These are phyloP conservation scores for Parascedosporium putredinis DNA, from an alignment of 2,329 filamentous ascomycete species.

Conservation along the genomic window DNA sequence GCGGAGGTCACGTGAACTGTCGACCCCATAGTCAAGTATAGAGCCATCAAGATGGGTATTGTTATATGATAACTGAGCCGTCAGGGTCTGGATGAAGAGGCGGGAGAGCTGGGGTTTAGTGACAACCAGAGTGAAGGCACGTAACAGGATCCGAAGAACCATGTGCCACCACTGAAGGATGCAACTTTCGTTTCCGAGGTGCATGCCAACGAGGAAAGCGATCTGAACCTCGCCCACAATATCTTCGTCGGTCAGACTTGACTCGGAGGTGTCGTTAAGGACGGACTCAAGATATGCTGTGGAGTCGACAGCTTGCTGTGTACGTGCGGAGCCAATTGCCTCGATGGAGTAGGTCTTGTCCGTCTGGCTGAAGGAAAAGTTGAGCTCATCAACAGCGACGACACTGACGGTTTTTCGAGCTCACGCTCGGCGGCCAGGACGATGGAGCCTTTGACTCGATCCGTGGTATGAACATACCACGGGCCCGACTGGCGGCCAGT, in stretches of 20 bases:
- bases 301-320: conserved; percentile 36
- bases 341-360: conserved; percentile 30
- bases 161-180: conserved; percentile 54
- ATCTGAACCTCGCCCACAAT: conserved; percentile 52
- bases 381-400: conserved; percentile 27
- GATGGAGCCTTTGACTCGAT: conserved; percentile 35
- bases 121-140: conserved; percentile 34
- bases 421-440: conserved; percentile 27
- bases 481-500: conserved; percentile 28
- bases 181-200: conserved; percentile 48
- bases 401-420: conserved; percentile 26
- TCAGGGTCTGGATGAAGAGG: conserved; percentile 37
- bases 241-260: conserved; percentile 25
- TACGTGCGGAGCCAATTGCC: conserved; percentile 25
- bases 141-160: conserved; percentile 38
- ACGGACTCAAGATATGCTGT: conserved; percentile 33
- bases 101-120: conserved; percentile 32
- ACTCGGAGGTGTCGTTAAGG: conserved; percentile 21
- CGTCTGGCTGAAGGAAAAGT: conserved; percentile 35
- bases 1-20: conserved; percentile 26
- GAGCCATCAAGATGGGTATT: conserved; percentile 36
- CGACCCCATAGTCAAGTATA: conserved; percentile 26
- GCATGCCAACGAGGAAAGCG: conserved; percentile 44
- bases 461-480: conserved; percentile 44
- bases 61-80: conserved; percentile 45